phyloP scores from a whole-genome alignment of 148 eudicot species.

The Spergularia bocconei region DNA sequence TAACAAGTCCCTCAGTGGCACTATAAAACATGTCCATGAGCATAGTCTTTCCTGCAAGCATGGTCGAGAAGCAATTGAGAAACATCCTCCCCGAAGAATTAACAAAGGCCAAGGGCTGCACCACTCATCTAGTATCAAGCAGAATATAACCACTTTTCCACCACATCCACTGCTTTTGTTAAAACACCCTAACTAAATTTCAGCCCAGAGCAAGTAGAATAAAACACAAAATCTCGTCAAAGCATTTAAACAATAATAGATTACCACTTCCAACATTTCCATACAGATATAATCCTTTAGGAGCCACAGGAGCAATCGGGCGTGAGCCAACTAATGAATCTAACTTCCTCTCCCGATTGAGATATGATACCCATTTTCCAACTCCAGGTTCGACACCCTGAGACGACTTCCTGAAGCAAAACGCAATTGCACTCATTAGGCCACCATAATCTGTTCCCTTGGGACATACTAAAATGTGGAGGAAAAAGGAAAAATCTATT shows the following conservation, averaged over 20 bases:
- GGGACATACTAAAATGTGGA: neutral
- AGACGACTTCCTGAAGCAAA: conserved; percentile 47
- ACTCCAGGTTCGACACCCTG: conserved; percentile 77
- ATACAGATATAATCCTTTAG: conserved; percentile 88
- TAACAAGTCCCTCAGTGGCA: conserved; percentile 82
- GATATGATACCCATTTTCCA: conserved; percentile 95
- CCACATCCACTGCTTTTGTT: neutral
- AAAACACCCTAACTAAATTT: conserved; percentile 6
- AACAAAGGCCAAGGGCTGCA: conserved; percentile 1
- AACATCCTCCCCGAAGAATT: neutral
- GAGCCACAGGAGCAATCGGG: conserved; percentile 83
- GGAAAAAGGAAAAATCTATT: neutral
- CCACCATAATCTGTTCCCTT: neutral
- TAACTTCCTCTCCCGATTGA: conserved; percentile 81
- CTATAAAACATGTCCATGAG: conserved; percentile 96
- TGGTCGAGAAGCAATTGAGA: conserved; percentile 19
- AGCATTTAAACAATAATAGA: neutral
- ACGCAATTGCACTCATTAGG: conserved; percentile 10
- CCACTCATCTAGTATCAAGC: neutral
- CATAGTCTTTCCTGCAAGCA: conserved; percentile 86
- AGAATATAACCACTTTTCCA: neutral
- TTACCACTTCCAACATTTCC: conserved; percentile 99
- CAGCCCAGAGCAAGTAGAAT: neutral
- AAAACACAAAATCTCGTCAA: conserved; percentile 17
- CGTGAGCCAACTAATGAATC: conserved; percentile 69